Base-by-base conservation (phyloP, 352 stramenopile genomes). In the Globisporangium iwayamae region DNA sequence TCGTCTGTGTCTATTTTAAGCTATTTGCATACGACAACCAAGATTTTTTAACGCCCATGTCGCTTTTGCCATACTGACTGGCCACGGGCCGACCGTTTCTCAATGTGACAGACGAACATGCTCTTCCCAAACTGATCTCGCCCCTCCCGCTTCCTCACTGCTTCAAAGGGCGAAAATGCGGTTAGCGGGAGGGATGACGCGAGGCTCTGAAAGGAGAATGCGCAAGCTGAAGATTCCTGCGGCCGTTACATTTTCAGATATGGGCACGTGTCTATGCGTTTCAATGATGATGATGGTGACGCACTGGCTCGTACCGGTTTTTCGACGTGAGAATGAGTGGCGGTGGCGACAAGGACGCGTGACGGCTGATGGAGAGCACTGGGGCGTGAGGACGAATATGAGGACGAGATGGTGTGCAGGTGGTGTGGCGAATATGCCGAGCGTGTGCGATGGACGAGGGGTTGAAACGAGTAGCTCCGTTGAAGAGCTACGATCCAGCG, bases 191-290 rank as follows among this genome's bases (percentile, higher is more conserved):
- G 50, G 16, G 28, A 56, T 56, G 50, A 56, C 50, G 11, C n/a
- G 45, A 14, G 5, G 18, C 14, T 4, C 45, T 28, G 13, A 28
- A 20, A 20, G 30, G 30, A n/a, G 52, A 57, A 57, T 30, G 52
- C 32, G 52, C 52, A 11, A 32, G 20, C 52, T 58, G 51, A 57
- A 57, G 50, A 55, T 55, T 56, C 25, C 30, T 18, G 18, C 25
- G 50, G 30, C 52, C 30, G 52, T 28, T 18, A 38, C 22, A 60
- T 22, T 50, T 28, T 11, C 25, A 34, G 11, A 4, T 45, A 11
- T 36, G 52, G 13, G 38, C 46, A 56, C 58, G 46, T 64, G 34
- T 64, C 58, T 64, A 50, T 64, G 58, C 28, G 58, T 56, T 57
- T 36, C 56, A 28, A 28, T 54, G 56, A 62, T 14, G n/a, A 25